Base-by-base conservation (phyloP, 257 asterid genomes). In the Jaltomata sinuosa region DNA sequence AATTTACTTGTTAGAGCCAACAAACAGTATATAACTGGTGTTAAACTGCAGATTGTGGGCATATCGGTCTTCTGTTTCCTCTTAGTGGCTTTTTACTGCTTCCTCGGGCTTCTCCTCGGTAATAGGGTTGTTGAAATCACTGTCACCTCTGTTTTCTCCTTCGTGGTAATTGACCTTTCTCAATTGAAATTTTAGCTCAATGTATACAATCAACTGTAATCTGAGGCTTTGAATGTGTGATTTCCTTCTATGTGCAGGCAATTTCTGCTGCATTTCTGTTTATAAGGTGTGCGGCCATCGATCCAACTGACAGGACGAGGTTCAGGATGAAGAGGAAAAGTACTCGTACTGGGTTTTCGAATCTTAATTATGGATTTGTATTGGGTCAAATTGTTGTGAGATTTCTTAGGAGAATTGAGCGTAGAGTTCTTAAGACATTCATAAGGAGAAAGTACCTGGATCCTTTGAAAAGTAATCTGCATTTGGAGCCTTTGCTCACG, bases 371-470 rank as follows among this genome's bases (percentile, higher is more conserved):
- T 54, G 91, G 92, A 62, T 81, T 83, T 83, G 84, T 91, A 86
- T 62, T 93, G 61, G 77, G 88, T 36, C 91, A 94, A 87, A 82
- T 94, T 80, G 61, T 92, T 55, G 84, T 84, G 83, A 91, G 99
- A 89, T 88, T 90, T 87, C 87, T 94, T 83, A 88, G 88, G 84
- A 92, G 93, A 84, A 72, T 96, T 42, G 99, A 96, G 89, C 91
- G 95, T 27, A 93, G 89, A 91, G 88, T 96, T 77, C 93, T 93
- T 1, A 89, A 91, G 86, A 91, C 93, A 69, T 94, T 87, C 87
- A 96, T 96, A 59, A 91, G 98, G 85, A 94, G 99, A 85, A 96
- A 92, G 87, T 96, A 96, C 89, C 83, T 90, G 62, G 97, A 92
- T 89, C 96, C 91, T 77, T 92, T 91, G 93, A 94, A 86, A 42